Evolutionary conservation across 345 rosid genomes (phyloP).

Genomic region (Syzygium aromaticum): DNA sequence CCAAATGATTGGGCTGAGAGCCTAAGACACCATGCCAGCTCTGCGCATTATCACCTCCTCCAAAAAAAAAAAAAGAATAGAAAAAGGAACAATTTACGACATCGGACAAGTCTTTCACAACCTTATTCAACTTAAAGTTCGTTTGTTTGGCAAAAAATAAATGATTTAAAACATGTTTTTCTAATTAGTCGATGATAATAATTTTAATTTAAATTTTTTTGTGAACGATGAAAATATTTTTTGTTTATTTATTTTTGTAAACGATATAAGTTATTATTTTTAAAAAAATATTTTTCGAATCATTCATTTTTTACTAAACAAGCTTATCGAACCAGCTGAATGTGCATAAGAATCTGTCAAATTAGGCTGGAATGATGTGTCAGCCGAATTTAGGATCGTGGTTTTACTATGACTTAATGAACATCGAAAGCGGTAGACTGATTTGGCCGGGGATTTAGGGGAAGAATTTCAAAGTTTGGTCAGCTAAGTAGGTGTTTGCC

Average conservation of each 20-base stretch:
- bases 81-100: too few relatives aligned
- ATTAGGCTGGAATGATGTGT: not conserved
- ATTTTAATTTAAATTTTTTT: too few relatives aligned
- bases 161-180: not conserved
- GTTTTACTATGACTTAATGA: not conserved
- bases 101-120: too few relatives aligned
- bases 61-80: not conserved
- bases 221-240: rapidly evolving
- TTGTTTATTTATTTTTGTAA: not conserved
- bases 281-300: not conserved
- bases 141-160: not conserved
- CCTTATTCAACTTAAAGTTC: too few relatives aligned
- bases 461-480: not conserved
- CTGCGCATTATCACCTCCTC: too few relatives aligned
- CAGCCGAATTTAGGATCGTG: not conserved
- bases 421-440: not conserved
- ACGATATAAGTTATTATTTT: rapidly evolving
- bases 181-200: rapidly evolving
- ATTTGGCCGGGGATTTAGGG: not conserved
- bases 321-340: not conserved
- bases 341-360: not conserved
- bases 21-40: not conserved
- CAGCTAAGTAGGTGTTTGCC: not conserved
- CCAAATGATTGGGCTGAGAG: not conserved
- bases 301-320: not conserved